Percentiles rank a stretch among this genome's conserved stretches.
Evolutionary conservation across 2,329 filamentous ascomycete species (phyloP).

Genomic region (Aspergillus oerlinghausenensis): DNA sequence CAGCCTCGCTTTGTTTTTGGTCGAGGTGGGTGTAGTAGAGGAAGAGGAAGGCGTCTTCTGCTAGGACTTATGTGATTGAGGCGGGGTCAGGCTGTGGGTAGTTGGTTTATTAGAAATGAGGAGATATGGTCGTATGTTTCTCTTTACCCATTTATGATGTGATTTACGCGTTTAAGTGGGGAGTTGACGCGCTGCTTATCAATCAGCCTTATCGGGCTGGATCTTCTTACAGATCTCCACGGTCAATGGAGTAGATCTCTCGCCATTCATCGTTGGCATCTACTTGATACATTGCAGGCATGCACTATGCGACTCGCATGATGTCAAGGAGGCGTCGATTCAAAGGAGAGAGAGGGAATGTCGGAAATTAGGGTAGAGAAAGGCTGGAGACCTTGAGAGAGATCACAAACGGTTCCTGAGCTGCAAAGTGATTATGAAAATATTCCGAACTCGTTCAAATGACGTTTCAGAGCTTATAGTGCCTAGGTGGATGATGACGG

Average conservation of each 20-base stretch:
- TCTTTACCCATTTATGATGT: no score
- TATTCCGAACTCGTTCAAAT: no score
- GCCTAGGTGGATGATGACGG: no score
- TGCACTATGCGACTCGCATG: background rate
- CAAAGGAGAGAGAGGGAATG: no score
- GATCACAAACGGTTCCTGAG: no score
- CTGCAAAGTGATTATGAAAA: no score
- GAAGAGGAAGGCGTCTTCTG: background rate
- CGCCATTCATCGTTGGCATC: background rate
- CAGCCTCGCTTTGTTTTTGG: constrained; percentile 10
- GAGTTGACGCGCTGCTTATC: background rate
- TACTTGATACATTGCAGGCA: background rate
- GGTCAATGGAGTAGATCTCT: background rate
- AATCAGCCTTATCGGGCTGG: background rate
- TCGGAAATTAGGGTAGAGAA: no score
- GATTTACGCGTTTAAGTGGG: no score
- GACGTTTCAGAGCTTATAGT: no score
- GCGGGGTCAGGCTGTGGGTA: background rate
- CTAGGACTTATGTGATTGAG: background rate
- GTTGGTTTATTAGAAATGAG: background rate
- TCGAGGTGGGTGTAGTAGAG: background rate
- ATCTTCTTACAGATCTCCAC: no score
- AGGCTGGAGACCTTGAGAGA: no score
- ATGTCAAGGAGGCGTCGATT: background rate
- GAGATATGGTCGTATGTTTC: no score